These are phyloP conservation scores for Apiotrichum brassicae DNA, from an alignment of 1,284 basidiomycete species.

Conservation along the genomic window DNA sequence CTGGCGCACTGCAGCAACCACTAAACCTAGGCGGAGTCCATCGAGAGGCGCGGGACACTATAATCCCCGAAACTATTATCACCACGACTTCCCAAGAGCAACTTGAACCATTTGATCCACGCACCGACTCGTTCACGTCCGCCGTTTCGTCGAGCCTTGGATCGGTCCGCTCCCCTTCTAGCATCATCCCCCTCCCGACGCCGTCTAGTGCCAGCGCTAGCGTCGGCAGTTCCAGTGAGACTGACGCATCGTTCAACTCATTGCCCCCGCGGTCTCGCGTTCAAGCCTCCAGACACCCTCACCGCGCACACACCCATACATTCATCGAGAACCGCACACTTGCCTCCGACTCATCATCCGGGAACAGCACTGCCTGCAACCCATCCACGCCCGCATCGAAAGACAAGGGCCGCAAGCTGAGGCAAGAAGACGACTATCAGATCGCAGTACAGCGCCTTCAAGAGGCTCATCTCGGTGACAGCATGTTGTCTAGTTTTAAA, in stretches of 20 bases:
- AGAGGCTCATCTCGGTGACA: slow-evolving; percentile 29
- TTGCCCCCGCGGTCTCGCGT: too few relatives aligned
- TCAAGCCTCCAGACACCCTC: background rate
- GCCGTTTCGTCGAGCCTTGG: background rate
- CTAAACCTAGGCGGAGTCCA: too few relatives aligned
- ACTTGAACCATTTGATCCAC: too few relatives aligned
- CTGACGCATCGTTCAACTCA: too few relatives aligned
- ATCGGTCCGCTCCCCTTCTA: background rate
- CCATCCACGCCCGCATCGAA: too few relatives aligned
- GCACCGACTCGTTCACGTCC: background rate
- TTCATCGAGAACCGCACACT: too few relatives aligned
- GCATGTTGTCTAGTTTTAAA: slow-evolving; percentile 44
- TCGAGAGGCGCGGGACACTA: too few relatives aligned
- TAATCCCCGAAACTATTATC: too few relatives aligned
- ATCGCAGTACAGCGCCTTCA: slow-evolving; percentile 26
- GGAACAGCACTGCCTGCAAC: too few relatives aligned
- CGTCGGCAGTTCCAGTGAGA: background rate
- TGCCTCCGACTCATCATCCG: too few relatives aligned
- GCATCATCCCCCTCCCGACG: slow-evolving; percentile 1
- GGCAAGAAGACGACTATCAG: slow-evolving; percentile 16
- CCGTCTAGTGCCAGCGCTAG: background rate
- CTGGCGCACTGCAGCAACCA: background rate
- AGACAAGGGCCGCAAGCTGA: background rate
- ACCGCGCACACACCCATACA: background rate
- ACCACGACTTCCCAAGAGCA: too few relatives aligned